These are phyloP conservation scores for Ceratocystis cacaofunesta DNA, from an alignment of 2,329 filamentous ascomycete species.

Conservation along the genomic window DNA sequence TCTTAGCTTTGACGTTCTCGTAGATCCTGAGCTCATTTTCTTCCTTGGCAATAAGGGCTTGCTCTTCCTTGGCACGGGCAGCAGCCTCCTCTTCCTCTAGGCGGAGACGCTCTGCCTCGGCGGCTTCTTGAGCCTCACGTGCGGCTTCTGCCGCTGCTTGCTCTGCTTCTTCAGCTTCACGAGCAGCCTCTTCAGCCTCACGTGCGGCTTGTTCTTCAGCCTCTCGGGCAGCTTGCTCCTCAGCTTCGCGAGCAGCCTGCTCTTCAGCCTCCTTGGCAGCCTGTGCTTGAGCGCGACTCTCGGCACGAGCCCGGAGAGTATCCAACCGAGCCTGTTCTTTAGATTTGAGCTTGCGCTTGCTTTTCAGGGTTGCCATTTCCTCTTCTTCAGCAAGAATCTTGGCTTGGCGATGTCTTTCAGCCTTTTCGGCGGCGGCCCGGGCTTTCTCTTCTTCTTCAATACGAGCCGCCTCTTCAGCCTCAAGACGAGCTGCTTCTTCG, in stretches of 20 bases:
- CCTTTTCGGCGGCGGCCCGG: background rate
- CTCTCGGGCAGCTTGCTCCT: conserved; percentile 19
- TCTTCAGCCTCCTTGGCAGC: conserved; percentile 23
- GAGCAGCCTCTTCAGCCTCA: conserved; percentile 20
- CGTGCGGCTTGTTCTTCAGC: conserved; percentile 17
- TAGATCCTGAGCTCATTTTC: conserved; percentile 12
- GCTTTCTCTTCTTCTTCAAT: conserved; percentile 7
- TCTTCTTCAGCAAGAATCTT: conserved; percentile 7
- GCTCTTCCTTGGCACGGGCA: background rate
- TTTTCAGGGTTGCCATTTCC: background rate
- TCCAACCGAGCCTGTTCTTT: conserved; percentile 13
- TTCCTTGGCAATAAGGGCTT: conserved; percentile 9
- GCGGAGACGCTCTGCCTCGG: conserved; percentile 15
- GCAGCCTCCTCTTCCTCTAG: conserved; percentile 10
- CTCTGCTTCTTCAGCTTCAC: conserved; percentile 18
- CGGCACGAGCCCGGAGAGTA: conserved; percentile 22
- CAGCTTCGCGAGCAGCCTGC: conserved; percentile 20
- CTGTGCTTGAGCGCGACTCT: background rate
- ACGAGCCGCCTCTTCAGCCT: background rate
- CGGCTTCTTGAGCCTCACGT: conserved; percentile 21
- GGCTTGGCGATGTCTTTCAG: background rate
- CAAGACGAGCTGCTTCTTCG: background rate
- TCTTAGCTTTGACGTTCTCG: conserved; percentile 2
- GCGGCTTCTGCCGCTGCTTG: conserved; percentile 14
- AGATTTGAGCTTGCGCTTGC: conserved; percentile 12